Percentiles rank a stretch among this genome's conserved stretches.
phyloP scores from a whole-genome alignment of 192 early-diverging fungal genomes.

The Obelidium mucronatum region DNA sequence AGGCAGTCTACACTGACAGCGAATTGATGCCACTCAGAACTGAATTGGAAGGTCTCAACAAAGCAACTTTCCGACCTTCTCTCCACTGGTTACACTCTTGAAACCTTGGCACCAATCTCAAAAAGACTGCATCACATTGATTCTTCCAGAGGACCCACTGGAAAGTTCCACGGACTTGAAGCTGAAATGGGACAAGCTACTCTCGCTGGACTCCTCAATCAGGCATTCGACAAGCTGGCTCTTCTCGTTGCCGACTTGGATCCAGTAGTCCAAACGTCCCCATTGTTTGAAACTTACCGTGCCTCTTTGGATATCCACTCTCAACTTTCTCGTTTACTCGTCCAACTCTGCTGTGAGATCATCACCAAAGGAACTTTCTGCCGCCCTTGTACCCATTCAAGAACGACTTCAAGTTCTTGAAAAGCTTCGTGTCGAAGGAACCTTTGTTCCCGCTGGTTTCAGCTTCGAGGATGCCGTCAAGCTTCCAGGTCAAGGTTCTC shows the following conservation, averaged over 20 bases:
- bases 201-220: slow-evolving; percentile 13
- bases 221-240: slow-evolving; percentile 19
- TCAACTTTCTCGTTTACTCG: background rate
- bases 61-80: slow-evolving; percentile 1
- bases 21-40: background rate
- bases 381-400: background rate
- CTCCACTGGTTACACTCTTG: slow-evolving; percentile 1
- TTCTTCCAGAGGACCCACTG: background rate
- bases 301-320: slow-evolving; percentile 16
- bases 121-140: slow-evolving; percentile 37
- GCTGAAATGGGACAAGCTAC: slow-evolving; percentile 23
- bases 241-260: slow-evolving; percentile 23
- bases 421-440: background rate
- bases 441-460: background rate
- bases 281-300: slow-evolving; percentile 3
- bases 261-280: slow-evolving; percentile 1
- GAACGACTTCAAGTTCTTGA: background rate
- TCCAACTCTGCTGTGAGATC: background rate
- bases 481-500: slow-evolving; percentile 26
- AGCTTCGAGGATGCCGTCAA: slow-evolving; percentile 13
- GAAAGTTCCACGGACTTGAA: background rate
- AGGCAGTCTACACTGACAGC: background rate
- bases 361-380: background rate
- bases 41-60: background rate
- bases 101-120: slow-evolving; percentile 11